Percentiles rank a stretch among this genome's conserved stretches.
phyloP scores from a whole-genome alignment of 2,329 filamentous ascomycete genomes.

The Microdochium nivale region DNA sequence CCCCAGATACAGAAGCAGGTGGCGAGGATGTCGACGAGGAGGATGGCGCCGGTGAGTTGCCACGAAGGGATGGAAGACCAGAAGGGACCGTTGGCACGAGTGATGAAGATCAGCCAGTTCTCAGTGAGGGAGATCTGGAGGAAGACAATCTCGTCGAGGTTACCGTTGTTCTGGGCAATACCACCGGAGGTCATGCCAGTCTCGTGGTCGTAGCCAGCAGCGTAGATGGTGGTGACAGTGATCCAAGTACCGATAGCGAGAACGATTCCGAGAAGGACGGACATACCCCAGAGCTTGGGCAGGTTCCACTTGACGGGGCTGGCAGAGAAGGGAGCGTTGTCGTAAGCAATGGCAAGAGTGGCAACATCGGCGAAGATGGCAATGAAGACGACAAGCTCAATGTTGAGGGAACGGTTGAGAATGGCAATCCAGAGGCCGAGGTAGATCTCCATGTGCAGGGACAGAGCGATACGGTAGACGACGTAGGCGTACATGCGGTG shows the following conservation, averaged over 20 bases:
- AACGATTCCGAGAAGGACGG: constrained; percentile 71
- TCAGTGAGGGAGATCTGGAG: constrained; percentile 84
- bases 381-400: constrained; percentile 85
- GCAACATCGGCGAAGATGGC: constrained; percentile 92
- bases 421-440: constrained; percentile 88
- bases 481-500: constrained; percentile 97
- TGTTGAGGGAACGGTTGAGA: constrained; percentile 74
- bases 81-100: constrained; percentile 85
- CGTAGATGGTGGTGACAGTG: constrained; percentile 77
- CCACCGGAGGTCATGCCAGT: constrained; percentile 57
- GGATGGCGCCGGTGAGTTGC: constrained; percentile 71
- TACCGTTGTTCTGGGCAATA: constrained; percentile 85
- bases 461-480: constrained; percentile 88
- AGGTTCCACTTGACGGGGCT: constrained; percentile 92
- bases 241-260: constrained; percentile 83
- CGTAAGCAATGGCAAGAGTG: constrained; percentile 86
- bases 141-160: constrained; percentile 75
- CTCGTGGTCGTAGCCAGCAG: constrained; percentile 20
- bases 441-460: constrained; percentile 85
- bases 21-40: constrained; percentile 74
- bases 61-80: constrained; percentile 85
- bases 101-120: constrained; percentile 97
- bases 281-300: constrained; percentile 90
- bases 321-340: constrained; percentile 82
- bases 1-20: constrained; percentile 82